A percentile compares a stretch with the other conserved stretches of the same genome.
These are phyloP conservation scores for Physcomitrium patens DNA, from an alignment of 225 moss, liverwort and hornwort genomes.

Conservation along the genomic window DNA sequence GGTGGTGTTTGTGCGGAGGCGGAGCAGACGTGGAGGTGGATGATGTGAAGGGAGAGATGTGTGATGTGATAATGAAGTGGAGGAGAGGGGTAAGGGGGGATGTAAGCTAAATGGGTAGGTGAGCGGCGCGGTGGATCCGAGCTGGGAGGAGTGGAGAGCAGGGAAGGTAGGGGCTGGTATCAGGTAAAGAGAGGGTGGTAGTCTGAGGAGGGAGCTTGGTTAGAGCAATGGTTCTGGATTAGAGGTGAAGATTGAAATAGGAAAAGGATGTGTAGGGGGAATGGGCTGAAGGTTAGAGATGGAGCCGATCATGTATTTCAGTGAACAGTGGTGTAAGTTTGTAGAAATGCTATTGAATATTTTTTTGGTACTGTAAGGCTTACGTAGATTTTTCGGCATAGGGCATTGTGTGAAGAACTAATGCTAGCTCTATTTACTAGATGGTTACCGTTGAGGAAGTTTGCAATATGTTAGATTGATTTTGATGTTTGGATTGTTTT, in stretches of 20 bases:
- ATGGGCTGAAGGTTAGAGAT: slow-evolving; percentile 6
- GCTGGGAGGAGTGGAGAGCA: neutral
- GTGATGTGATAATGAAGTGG: slow-evolving; percentile 1
- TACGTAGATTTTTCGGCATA: slow-evolving; percentile 3
- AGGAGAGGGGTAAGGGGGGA: slow-evolving; percentile 20
- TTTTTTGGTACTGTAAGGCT: neutral
- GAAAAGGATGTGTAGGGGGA: neutral
- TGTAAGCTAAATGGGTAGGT: slow-evolving; percentile 11
- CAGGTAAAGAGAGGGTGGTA: slow-evolving; percentile 21
- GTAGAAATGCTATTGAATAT: neutral
- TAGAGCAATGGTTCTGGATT: slow-evolving; percentile 12
- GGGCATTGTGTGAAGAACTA: neutral
- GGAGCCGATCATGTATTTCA: slow-evolving; percentile 6
- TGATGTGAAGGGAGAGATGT: slow-evolving; percentile 1
- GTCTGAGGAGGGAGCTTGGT: slow-evolving; percentile 1
- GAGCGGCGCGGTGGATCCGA: slow-evolving; percentile 11
- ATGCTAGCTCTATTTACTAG: no score
- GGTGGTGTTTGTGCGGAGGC: neutral
- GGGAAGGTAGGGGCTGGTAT: neutral
- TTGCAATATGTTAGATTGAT: no score
- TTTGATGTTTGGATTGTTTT: no score
- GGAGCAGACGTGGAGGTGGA: neutral
- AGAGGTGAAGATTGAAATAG: slow-evolving; percentile 9
- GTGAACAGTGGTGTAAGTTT: slow-evolving; percentile 9
- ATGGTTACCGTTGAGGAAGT: no score